Evolutionary conservation across 2,329 filamentous ascomycete species (phyloP), one percentile per base, ranked within the genome.

Genomic region (Fusarium phyllophilum): DNA sequence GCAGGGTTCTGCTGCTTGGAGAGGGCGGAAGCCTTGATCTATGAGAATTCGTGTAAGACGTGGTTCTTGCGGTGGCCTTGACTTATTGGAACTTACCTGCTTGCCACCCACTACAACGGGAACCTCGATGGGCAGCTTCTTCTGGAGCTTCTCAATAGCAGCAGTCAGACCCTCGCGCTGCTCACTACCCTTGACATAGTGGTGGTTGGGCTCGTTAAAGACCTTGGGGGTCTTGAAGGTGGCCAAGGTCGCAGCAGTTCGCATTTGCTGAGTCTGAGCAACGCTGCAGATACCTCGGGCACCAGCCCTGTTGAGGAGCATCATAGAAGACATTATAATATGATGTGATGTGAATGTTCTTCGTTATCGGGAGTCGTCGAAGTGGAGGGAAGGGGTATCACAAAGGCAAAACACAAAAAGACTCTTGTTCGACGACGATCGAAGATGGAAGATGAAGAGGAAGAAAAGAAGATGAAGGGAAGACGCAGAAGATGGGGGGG

Each of bases 201-300:
- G 93, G 86, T 97, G 93, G 82, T 98, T 99, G n/a, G 94, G 94
- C 86, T 99, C 96, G 82, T 99, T 99, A 81, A 90, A 86, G 78
- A 98, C 90, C 73, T 91, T 91, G 56, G 96, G 96, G 58, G 95
- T 89, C 86, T 94, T 96, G 89, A 98, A 98, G 70, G 90, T 88
- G 56, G 95, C 95, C 73, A 97, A 87, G 13, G 91, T 92, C 65
- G 91, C 84, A 67, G 81, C 76, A 57, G 79, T 78, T 72, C 79
- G 79, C 66, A 76, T 75, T 77, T 82, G 74, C 77, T 82, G 74
- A 51, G 72, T 70, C 65, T 75, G 69, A 62, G 74, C 68, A 49
- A 79, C 79, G 55, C 72, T 77, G 65, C 81, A 79, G 59, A 83
- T 77, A 72, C 78, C 70, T 64, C 75, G 77, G 68, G 76, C 74